phyloP scores from a whole-genome alignment of 2,329 filamentous ascomycete species.

The Phyllosticta capitalensis region DNA sequence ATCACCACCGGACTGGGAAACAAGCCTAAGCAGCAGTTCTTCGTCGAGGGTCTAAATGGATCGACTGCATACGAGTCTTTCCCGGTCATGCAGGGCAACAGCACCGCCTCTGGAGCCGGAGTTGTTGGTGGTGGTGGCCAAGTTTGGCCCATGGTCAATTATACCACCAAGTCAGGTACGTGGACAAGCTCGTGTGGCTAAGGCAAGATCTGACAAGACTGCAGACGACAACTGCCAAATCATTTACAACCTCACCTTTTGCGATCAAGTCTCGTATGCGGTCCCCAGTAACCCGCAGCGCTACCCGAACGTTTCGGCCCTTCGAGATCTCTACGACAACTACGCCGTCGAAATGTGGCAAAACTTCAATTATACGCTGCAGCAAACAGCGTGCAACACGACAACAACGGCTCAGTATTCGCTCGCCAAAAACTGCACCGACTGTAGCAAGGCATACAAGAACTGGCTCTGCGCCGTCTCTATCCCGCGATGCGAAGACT shows the following conservation, averaged over 20 bases:
- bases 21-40: constrained; percentile 79
- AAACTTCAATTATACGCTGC: constrained; percentile 72
- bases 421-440: constrained; percentile 61
- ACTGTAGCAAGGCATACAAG: constrained; percentile 78
- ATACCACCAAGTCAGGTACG: constrained; percentile 66
- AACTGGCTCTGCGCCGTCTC: constrained; percentile 89
- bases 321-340: constrained; percentile 69
- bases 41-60: constrained; percentile 63
- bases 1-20: constrained; percentile 57
- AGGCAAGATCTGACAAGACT: background rate
- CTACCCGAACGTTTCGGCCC: constrained; percentile 46
- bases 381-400: constrained; percentile 79
- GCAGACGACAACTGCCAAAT: constrained; percentile 73
- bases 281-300: constrained; percentile 69
- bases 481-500: constrained; percentile 88
- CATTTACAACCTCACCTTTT: constrained; percentile 80
- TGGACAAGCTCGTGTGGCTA: background rate
- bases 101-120: constrained; percentile 44
- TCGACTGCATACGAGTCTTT: constrained; percentile 65
- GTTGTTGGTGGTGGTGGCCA: constrained; percentile 61
- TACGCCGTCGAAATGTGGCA: constrained; percentile 60
- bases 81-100: constrained; percentile 52
- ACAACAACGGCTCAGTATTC: constrained; percentile 67
- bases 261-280: constrained; percentile 78
- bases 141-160: constrained; percentile 63